phyloP scores from a whole-genome alignment of 2,329 filamentous ascomycete genomes.

The Neofusicoccum umdonicola region DNA sequence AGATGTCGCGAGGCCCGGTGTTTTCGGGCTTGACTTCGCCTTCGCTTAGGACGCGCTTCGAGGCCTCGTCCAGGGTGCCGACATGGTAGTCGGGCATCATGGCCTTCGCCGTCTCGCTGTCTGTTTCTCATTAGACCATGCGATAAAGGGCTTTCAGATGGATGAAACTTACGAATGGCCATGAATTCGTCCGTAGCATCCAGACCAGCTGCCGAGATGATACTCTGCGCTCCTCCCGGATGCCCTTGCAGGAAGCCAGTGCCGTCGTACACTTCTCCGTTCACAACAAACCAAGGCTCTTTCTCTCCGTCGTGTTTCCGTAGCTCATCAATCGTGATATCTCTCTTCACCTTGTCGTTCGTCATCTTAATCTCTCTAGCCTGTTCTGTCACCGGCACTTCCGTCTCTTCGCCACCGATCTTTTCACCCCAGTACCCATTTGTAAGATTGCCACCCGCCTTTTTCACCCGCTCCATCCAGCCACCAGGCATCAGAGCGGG shows the following conservation, averaged over 20 bases:
- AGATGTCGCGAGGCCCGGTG: slow-evolving; percentile 54
- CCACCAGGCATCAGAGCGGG: slow-evolving; percentile 74
- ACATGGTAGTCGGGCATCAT: slow-evolving; percentile 90
- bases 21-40: slow-evolving; percentile 41
- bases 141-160: neutral
- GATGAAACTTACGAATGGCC: slow-evolving; percentile 72
- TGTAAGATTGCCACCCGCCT: slow-evolving; percentile 71
- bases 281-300: slow-evolving; percentile 82
- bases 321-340: slow-evolving; percentile 70
- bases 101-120: slow-evolving; percentile 85
- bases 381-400: slow-evolving; percentile 46
- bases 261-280: slow-evolving; percentile 86
- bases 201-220: slow-evolving; percentile 75
- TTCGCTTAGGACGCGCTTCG: slow-evolving; percentile 54
- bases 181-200: slow-evolving; percentile 88
- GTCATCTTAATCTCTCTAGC: slow-evolving; percentile 74
- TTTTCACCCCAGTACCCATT: slow-evolving; percentile 86
- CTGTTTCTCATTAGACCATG: slow-evolving; percentile 47
- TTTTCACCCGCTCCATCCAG: slow-evolving; percentile 93
- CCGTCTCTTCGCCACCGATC: slow-evolving; percentile 51
- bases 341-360: slow-evolving; percentile 61
- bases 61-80: slow-evolving; percentile 66
- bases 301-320: slow-evolving; percentile 63
- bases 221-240: slow-evolving; percentile 82
- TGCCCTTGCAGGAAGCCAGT: slow-evolving; percentile 77